Conservation (phyloP, 2,329 filamentous ascomycete genomes). For the Paracamarosporium sp. region DNA sequence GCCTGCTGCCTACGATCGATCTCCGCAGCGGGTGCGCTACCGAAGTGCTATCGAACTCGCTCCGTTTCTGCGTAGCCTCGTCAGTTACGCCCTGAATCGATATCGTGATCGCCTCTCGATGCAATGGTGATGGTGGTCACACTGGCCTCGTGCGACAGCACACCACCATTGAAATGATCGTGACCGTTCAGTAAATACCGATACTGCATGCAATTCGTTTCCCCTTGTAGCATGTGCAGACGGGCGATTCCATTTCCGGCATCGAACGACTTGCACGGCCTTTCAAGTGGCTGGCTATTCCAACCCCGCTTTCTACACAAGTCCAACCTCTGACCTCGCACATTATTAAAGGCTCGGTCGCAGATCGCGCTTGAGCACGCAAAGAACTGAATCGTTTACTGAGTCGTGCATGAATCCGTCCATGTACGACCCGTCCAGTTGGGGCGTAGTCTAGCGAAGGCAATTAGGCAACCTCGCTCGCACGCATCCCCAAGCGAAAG, state of each 20-base stretch:
- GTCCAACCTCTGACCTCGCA: neutral
- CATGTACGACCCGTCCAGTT: neutral
- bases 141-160: neutral
- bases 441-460: constrained; percentile 2
- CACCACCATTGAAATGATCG: neutral
- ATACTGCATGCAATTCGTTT: neutral
- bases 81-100: neutral
- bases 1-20: neutral
- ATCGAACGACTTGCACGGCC: neutral
- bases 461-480: neutral
- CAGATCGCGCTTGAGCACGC: neutral
- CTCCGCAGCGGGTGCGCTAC: neutral
- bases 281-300: neutral
- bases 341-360: neutral
- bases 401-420: neutral
- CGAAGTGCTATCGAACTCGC: neutral
- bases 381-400: neutral
- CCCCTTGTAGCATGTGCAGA: neutral
- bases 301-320: constrained; percentile 1
- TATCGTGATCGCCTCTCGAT: constrained; percentile 1
- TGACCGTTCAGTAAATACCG: neutral
- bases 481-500: neutral
- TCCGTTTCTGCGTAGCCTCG: neutral
- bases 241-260: neutral
- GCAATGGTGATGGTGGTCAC: neutral